These are phyloP conservation scores for Ocimum tenuiflorum DNA, from an alignment of 257 asterid species.

Conservation along the genomic window DNA sequence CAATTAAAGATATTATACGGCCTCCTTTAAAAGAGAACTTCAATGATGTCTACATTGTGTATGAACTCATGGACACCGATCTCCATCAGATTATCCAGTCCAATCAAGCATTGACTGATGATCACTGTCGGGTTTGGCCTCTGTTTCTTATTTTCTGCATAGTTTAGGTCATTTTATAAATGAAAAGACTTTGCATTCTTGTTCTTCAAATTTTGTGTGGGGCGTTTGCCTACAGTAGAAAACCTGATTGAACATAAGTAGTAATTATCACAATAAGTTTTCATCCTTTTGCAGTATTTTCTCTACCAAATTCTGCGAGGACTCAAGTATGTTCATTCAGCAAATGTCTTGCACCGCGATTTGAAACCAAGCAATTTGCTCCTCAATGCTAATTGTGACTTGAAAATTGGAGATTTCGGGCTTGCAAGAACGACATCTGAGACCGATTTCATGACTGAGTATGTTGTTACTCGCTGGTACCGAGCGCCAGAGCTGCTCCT, in stretches of 20 bases:
- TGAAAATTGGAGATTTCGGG: conserved; percentile 91
- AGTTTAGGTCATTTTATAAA: no score
- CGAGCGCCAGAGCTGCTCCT: conserved; percentile 94
- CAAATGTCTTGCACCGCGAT: conserved; percentile 92
- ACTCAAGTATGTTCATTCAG: conserved; percentile 88
- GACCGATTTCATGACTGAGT: conserved; percentile 98
- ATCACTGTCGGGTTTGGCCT: conserved; percentile 93
- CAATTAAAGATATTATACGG: conserved; percentile 79
- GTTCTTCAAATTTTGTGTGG: no score
- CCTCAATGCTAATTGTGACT: conserved; percentile 79
- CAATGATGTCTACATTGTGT: conserved; percentile 91
- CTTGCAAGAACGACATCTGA: conserved; percentile 99
- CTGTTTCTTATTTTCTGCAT: conserved; percentile 12
- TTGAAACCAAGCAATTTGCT: conserved; percentile 89
- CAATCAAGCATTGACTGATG: conserved; percentile 72
- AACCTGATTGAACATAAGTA: no score
- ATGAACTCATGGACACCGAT: conserved; percentile 97
- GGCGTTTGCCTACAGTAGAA: no score
- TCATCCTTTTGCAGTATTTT: conserved; percentile 57
- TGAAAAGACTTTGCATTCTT: no score
- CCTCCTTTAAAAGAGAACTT: conserved; percentile 94
- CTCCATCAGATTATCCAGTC: conserved; percentile 95
- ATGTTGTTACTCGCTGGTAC: conserved; percentile 97
- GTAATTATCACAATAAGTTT: no score
- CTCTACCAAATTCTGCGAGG: conserved; percentile 93